Base-by-base conservation (phyloP, 176 grass and related monocot species). In the Eremochloa ophiuroides region DNA sequence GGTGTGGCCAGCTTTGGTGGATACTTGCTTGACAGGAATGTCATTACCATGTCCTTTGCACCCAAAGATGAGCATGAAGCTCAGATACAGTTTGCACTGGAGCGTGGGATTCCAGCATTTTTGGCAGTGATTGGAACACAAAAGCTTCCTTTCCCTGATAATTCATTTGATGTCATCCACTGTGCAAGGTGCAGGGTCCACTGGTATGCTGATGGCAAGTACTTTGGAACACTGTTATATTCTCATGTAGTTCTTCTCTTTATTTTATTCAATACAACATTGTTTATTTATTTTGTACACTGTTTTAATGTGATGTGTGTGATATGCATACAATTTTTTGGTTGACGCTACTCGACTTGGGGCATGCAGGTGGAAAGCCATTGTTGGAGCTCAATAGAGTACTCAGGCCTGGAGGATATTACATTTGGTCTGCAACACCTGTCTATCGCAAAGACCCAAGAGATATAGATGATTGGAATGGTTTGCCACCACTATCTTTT, bases 11-110 rank as follows among this genome's bases (percentile, higher is more conserved):
- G 90, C 79, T 95, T 98, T 82, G 90, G 95, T 84, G 92, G 92
- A 85, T 89, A 87, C 85, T 91, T 98, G 80, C 77, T 98, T 37
- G 90, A 95, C 29, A 91, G 89, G 71, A 80, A 98, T 89, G 95
- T 98, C 44, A 93, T 98, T 73, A 95, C 95, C 18, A 95, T 98
- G 88, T 98, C 95, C 10, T 66, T 98, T 51, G 95, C 95, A 22
- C 95, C 95, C 29, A 98, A 98, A 83, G 95, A 98, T 76, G 92
- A 98, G 78, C 95, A 98, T 66, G 95, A 95, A 74, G 92, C 95
- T 73, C 92, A 98, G 81, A 98, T 93, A 81, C 95, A 95, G 73
- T 98, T 95, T 89, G 95, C 92, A 2, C 68, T 98, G 20, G 90
- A 95, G 85, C 88, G 90, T 6, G 95, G 95, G 22, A 95, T 98